phyloP scores from a whole-genome alignment of 805 yeast species.

The Metschnikowia rubicola region DNA sequence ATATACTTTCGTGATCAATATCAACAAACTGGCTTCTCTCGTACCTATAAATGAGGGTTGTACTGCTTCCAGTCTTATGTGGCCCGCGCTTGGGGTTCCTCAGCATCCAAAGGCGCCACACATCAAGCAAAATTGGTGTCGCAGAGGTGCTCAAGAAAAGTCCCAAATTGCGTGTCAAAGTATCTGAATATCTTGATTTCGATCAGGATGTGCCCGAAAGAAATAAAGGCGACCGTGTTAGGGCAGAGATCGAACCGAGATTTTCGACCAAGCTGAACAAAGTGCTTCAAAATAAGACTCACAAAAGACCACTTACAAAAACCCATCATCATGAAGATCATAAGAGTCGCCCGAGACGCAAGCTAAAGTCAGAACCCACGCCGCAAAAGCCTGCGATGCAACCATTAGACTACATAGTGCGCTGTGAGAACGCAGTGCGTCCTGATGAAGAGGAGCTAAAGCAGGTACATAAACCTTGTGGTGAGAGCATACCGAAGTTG shows the following conservation, averaged over 20 bases:
- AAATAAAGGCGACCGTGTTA: background rate
- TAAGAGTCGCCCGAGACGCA: background rate
- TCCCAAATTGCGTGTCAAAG: conserved; percentile 4
- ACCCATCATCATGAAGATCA: background rate
- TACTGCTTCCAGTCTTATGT: too few species aligned
- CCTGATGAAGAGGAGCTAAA: conserved; percentile 7
- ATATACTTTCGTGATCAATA: too few species aligned
- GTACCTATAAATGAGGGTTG: too few species aligned
- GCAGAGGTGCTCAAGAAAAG: conserved; percentile 4
- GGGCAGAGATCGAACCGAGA: background rate
- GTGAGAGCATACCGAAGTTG: conserved; percentile 48
- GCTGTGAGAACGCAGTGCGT: background rate
- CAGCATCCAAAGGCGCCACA: background rate
- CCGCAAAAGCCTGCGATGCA: background rate
- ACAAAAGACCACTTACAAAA: background rate
- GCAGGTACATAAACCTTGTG: conserved; percentile 21
- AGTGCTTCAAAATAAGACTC: background rate
- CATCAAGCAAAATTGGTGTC: background rate
- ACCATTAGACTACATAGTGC: conserved; percentile 1
- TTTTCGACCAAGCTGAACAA: background rate
- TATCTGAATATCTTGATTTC: conserved; percentile 1
- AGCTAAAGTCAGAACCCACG: background rate
- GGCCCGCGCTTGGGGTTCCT: background rate
- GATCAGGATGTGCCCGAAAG: conserved; percentile 1
- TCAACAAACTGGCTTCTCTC: too few species aligned